These are phyloP conservation scores for Neohortaea acidophila DNA, from an alignment of 495 filamentous ascomycete species.

Conservation along the genomic window DNA sequence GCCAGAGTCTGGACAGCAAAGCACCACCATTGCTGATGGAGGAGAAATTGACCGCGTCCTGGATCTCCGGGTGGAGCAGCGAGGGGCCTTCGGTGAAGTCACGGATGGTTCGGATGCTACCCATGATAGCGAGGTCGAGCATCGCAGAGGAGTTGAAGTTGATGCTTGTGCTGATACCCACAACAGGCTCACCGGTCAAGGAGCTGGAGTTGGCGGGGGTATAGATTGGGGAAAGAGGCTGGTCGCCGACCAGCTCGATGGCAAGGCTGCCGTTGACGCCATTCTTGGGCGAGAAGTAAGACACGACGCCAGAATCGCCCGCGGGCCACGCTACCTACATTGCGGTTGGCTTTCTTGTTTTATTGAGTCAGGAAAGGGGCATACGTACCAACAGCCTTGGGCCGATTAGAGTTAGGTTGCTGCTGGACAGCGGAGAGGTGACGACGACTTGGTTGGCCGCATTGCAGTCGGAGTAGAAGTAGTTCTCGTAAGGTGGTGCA, in stretches of 20 bases:
- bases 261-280: conserved; percentile 39
- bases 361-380: conserved; percentile 3
- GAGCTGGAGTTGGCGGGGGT: conserved; percentile 14
- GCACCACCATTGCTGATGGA: conserved; percentile 29
- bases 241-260: conserved; percentile 34
- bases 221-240: conserved; percentile 18
- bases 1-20: conserved; percentile 38
- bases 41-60: conserved; percentile 36
- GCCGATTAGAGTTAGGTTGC: conserved; percentile 37
- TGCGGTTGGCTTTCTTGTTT: background rate
- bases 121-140: conserved; percentile 40
- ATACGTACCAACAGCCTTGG: conserved; percentile 36
- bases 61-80: conserved; percentile 36
- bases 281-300: conserved; percentile 39
- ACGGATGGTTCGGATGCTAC: conserved; percentile 45
- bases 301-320: conserved; percentile 43
- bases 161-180: conserved; percentile 38
- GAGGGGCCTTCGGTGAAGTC: conserved; percentile 46
- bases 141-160: conserved; percentile 41
- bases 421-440: conserved; percentile 38
- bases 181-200: conserved; percentile 26
- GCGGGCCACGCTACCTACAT: conserved; percentile 46
- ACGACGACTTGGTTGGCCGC: conserved; percentile 42
- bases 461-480: conserved; percentile 44
- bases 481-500: conserved; percentile 43